phyloP scores from a whole-genome alignment of 257 asterid genomes.

The Salvia miltiorrhiza region DNA sequence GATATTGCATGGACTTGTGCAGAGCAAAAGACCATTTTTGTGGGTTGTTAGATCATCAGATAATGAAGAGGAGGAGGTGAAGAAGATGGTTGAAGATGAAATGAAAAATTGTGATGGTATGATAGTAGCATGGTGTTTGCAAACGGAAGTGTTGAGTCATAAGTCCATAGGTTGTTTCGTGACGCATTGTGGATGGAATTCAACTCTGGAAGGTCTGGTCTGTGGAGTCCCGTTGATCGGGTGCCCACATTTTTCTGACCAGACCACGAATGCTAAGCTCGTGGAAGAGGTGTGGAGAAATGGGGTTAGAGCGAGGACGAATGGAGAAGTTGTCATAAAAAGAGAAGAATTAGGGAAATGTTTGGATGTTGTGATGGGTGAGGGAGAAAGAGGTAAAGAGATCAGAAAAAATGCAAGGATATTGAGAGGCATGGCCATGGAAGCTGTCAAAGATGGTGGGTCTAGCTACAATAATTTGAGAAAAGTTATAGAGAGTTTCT shows the following conservation, averaged over 20 bases:
- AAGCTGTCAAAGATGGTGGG: conserved; percentile 48
- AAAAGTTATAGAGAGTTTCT: conserved; percentile 25
- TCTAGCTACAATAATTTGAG: conserved; percentile 45
- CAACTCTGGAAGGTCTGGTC: conserved; percentile 45
- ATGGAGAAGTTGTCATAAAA: conserved; percentile 32
- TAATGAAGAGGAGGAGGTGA: conserved; percentile 27
- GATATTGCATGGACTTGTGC: conserved; percentile 35
- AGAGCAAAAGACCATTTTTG: conserved; percentile 38
- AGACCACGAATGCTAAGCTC: conserved; percentile 49
- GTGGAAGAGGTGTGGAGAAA: conserved; percentile 61
- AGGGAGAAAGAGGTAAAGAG: conserved; percentile 33
- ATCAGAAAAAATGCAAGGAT: conserved; percentile 39
- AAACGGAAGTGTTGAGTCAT: conserved; percentile 47
- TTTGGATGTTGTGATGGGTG: conserved; percentile 50
- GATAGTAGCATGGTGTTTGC: conserved; percentile 59
- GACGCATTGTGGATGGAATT: conserved; percentile 78
- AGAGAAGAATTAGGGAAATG: conserved; percentile 42
- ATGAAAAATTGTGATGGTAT: conserved; percentile 32
- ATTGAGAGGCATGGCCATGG: conserved; percentile 41
- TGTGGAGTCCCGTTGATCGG: conserved; percentile 54
- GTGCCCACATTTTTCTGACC: conserved; percentile 52
- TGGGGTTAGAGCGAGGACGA: conserved; percentile 45
- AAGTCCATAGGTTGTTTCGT: conserved; percentile 50
- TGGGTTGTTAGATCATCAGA: conserved; percentile 41
- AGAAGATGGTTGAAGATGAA: conserved; percentile 11